These are phyloP conservation scores for Citrus maxima DNA, from an alignment of 345 rosid species.

Conservation along the genomic window DNA sequence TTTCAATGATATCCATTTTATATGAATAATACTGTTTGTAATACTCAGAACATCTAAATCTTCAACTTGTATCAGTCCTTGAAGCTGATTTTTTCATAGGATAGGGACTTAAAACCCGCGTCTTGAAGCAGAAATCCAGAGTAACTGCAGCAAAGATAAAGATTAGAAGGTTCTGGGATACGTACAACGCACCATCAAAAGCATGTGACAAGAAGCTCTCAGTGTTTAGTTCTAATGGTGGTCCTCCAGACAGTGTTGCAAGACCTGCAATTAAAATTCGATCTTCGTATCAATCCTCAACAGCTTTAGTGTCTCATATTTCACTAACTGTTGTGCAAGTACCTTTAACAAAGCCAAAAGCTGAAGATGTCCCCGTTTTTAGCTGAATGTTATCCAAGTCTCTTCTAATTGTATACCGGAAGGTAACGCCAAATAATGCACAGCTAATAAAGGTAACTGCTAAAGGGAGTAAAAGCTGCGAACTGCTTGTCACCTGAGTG, in stretches of 20 bases:
- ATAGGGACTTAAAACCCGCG: constrained; percentile 47
- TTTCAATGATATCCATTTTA: neutral
- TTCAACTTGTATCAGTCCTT: constrained; percentile 9
- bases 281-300: neutral
- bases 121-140: constrained; percentile 60
- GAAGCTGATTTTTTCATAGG: constrained; percentile 32
- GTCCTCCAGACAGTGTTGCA: constrained; percentile 52
- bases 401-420: constrained; percentile 69
- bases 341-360: constrained; percentile 86
- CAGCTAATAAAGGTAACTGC: constrained; percentile 69
- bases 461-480: constrained; percentile 59
- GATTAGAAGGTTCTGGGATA: constrained; percentile 46
- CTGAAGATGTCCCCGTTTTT: constrained; percentile 71
- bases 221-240: constrained; percentile 51
- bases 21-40: neutral
- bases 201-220: constrained; percentile 48
- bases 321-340: neutral
- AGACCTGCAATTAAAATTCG: constrained; percentile 50
- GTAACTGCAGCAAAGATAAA: constrained; percentile 53
- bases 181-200: constrained; percentile 36
- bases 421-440: constrained; percentile 84
- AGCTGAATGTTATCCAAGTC: constrained; percentile 72
- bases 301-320: neutral
- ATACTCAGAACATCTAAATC: neutral
- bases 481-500: constrained; percentile 44